Evolutionary conservation across 129 eudicot species (phyloP).

Genomic region (Tagetes patula): DNA sequence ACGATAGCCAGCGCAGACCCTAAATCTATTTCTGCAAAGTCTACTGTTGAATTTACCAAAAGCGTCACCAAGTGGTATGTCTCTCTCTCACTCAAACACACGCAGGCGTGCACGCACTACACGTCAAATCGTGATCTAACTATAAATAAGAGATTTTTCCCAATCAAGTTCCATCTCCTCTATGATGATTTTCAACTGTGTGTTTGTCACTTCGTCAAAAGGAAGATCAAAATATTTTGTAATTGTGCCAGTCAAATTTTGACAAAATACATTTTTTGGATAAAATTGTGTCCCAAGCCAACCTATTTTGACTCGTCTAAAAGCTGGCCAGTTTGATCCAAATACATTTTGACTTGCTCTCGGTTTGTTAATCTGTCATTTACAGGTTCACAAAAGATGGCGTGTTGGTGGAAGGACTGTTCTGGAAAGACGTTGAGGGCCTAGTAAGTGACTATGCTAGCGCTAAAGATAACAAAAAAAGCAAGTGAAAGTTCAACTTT

Average conservation of each 20-base stretch:
- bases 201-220: too few relatives aligned
- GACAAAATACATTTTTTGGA: not conserved
- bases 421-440: constrained; percentile 77
- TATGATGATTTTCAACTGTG: not conserved
- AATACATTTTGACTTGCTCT: not conserved
- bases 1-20: constrained; percentile 81
- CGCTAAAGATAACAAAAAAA: constrained; percentile 54
- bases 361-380: not conserved
- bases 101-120: too few relatives aligned
- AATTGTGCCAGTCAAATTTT: too few relatives aligned
- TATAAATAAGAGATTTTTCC: not conserved
- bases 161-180: too few relatives aligned
- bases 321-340: not conserved
- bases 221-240: constrained; percentile 7
- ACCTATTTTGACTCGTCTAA: not conserved
- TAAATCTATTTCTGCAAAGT: constrained; percentile 75
- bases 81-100: constrained; percentile 9
- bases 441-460: constrained; percentile 54
- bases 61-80: constrained; percentile 82
- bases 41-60: constrained; percentile 78
- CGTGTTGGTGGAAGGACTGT: constrained; percentile 85
- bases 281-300: not conserved
- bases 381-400: constrained; percentile 90
- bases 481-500: constrained; percentile 47
- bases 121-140: not conserved